These are phyloP conservation scores for Plenodomus tracheiphilus DNA, from an alignment of 2,329 filamentous ascomycete genomes.

Conservation along the genomic window DNA sequence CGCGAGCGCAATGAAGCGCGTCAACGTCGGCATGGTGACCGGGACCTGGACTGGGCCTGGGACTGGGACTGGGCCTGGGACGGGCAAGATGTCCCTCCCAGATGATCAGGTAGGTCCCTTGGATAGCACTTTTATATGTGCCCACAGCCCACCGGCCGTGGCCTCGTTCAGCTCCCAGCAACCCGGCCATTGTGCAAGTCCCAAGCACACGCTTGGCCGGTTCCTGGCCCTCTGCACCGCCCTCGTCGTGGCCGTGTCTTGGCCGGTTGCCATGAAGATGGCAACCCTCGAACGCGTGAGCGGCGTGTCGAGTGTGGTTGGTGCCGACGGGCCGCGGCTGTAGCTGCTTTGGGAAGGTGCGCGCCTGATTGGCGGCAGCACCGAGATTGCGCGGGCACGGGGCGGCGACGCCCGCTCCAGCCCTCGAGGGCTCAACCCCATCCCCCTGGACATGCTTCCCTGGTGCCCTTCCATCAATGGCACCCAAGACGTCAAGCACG, in stretches of 20 bases:
- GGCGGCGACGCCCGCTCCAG: constrained; percentile 8
- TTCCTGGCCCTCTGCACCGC: not conserved
- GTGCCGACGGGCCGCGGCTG: constrained; percentile 4
- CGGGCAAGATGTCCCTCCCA: no score
- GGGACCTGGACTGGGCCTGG: no score
- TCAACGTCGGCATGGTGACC: constrained; percentile 14
- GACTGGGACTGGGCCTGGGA: no score
- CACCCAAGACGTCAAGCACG: not conserved
- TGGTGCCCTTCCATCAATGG: no score
- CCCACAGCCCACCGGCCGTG: not conserved
- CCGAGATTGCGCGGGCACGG: constrained; percentile 8
- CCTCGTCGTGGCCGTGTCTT: not conserved
- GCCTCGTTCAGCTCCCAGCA: not conserved
- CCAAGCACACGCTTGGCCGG: constrained; percentile 3
- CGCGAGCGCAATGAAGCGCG: constrained; percentile 20
- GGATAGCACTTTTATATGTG: no score
- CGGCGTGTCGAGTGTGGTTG: constrained; percentile 3
- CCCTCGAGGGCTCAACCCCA: no score
- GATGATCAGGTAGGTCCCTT: no score
- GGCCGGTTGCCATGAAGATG: not conserved
- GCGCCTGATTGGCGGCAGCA: constrained; percentile 3
- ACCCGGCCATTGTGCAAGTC: not conserved
- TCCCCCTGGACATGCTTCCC: no score
- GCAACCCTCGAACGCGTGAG: constrained; percentile 3
- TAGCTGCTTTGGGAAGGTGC: constrained; percentile 14